Base-by-base conservation (phyloP, 768 basidiomycete species). In the Calocybe cyanea region DNA sequence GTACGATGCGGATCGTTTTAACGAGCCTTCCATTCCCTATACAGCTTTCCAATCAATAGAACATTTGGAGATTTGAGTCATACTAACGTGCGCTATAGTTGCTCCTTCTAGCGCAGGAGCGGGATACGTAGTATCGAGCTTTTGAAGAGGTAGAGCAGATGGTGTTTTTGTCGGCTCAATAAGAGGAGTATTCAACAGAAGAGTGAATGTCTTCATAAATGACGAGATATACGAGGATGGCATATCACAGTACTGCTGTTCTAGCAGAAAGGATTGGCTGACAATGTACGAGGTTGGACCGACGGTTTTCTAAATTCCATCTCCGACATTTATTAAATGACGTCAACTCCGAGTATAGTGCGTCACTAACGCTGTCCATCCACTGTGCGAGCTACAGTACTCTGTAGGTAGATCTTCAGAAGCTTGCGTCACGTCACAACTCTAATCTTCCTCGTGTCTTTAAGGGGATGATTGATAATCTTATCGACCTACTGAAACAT, bases 111-210 rank as follows among this genome's bases (percentile, higher is more conserved):
- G 24, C n/a, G 6, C n/a, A 21, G 33, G 14, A 11, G 50, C 24
- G 23, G 32, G 17, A 21, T 35, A 6, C 6, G 18, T 30, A 10
- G 40, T 9, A 6, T 52, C 48, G n/a, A 68, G 32, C 10, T 55
- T 54, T 45, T 59, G 55, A 35, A 68, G 40, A 34, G 61, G 62
- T 30, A 68, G 46, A 11, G 46, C 45, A 6, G 61, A 54, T n/a
- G 37, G 20, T 1, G 38, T 52, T 4, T 55, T 46, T 18, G 63
- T 55, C 24, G 56, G 53, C 31, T 67, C 65, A 9, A 63, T 60
- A 4, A 71, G 52, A 0, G 68, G 67, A 13, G 69, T 68, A 40
- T 69, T 67, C 20, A 63, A 38, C 51, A 70, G 59, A 18, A 64
- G 49, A 5, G 59, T 63, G 50, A 66, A 63, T n/a, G 61, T 55